Base-by-base conservation (phyloP, 129 eudicot species). In the Flaveria robusta region DNA sequence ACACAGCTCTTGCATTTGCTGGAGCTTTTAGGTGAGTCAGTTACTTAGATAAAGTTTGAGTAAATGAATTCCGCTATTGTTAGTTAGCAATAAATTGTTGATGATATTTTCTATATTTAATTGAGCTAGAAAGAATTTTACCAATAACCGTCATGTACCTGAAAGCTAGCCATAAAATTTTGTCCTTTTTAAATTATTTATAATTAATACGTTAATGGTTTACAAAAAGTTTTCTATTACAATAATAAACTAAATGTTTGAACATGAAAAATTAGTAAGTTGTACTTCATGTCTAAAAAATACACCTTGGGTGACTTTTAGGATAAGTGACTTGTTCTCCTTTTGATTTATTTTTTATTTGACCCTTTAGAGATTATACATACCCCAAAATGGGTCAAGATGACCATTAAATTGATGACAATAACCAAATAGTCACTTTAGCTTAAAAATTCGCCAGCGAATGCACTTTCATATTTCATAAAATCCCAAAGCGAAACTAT, bases 1-100 rank as follows among this genome's bases (percentile, higher is more conserved):
- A 93, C 87, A 93, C 98, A 51, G 98, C 98, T 84, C 90, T 93
- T 74, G 96, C 97, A 77, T 93, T 93, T 90, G 86, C 98, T 69
- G 98, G 96, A 78, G 98, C 98, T 37, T 93, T 90, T 85, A 88
- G 96, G 98, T 88, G 67, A 63, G 69, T 56, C 82, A 34, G 66
- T 8, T 39, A 11, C 66, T 59, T 39, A 7, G 10, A 62, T 8
- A 45, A 26, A 9, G 5, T 37, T 10, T 22, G 63, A 55, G 2
- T 20, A 55, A 19, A 18, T 16, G 0, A 60, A 63, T 63, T 41
- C 66, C 14, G 1, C 31, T 52, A 50, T 15, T 76, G 39, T 66
- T 66, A 14, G 54, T 65, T 50, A 31, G 23, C 22, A 14, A 12
- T 26, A 12, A 60, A 5, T 9, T 45, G 14, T 46, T 27, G 10